Base-by-base conservation (phyloP, 768 basidiomycete genomes). In the Antrodiella citrinella region DNA sequence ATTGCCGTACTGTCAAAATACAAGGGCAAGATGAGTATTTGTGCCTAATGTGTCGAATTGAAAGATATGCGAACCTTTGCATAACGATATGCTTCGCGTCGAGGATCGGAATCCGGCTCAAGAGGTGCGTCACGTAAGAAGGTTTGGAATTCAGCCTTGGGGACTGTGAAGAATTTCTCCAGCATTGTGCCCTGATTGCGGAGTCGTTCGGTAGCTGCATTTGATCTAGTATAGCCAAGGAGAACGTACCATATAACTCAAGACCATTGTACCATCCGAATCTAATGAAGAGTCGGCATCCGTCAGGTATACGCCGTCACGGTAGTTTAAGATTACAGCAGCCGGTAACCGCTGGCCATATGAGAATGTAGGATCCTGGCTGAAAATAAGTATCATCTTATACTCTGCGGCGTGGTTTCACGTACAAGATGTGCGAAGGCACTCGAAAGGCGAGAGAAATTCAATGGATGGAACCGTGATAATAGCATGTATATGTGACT, bases 401-500 rank as follows among this genome's bases (percentile, higher is more conserved):
- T 4, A 22, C 20, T 4, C 10, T 10, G 19, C 13, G 18, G 51
- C 2, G 26, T 18, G 26, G 39, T 10, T 43, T 4, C 44, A 21
- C 42, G 13, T 10, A 4, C n/a, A 19, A 11, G 3, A 19, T 18
- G 20, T 30, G 45, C 43, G 10, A 44, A 38, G 13, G 13, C 26
- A 15, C 4, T n/a, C 9, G 25, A 15, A 44, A 39, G 64, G 20
- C 67, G 69, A 4, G 71, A 68, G 2, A 76, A 75, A 60, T 93
- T 80, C 21, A 91, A 75, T 0, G 68, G 65, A 58, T 80, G 85
- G 55, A 84, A 76, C 18, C 77, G 78, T 20, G 90, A 92, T 3
- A 96, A 71, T 15, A 92, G 73, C 61, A 91, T 91, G 62, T 96
- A 98, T 15, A 95, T 80, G 44, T 97, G 92, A 41, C 80, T 74